Conservation (phyloP, 768 basidiomycete genomes). For the Podaxis mareebaensis region DNA sequence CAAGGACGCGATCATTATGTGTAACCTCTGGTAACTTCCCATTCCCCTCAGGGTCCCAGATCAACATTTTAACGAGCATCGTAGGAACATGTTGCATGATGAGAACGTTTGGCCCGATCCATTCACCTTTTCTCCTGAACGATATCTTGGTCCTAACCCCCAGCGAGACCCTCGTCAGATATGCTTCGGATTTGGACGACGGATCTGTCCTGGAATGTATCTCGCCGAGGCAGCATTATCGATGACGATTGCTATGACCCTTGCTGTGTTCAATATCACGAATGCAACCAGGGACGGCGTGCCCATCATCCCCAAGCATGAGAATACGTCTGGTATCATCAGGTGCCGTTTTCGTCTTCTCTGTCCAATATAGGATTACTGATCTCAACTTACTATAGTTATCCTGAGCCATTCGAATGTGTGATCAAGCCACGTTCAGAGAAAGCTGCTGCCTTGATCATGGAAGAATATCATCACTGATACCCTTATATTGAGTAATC, state of each 20-base stretch:
- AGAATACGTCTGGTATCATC: conserved; percentile 45
- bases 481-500: not conserved
- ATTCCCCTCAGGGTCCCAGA: not conserved
- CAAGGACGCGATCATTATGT: conserved; percentile 46
- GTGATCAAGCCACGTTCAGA: conserved; percentile 29
- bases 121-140: conserved; percentile 47
- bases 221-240: conserved; percentile 54
- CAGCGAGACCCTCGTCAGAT: conserved; percentile 41
- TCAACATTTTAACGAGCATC: not conserved
- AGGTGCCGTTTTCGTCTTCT: conserved; percentile 32
- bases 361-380: not conserved
- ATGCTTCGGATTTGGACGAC: conserved; percentile 50
- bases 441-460: conserved; percentile 25
- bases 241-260: conserved; percentile 41
- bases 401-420: conserved; percentile 32
- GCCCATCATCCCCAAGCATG: conserved; percentile 44
- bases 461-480: conserved; percentile 19
- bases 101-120: conserved; percentile 49
- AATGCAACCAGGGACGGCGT: conserved; percentile 44
- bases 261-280: conserved; percentile 50
- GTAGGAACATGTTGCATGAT: conserved; percentile 57
- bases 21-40: conserved; percentile 45
- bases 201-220: conserved; percentile 48
- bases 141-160: conserved; percentile 37
- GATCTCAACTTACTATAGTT: conserved; percentile 19